phyloP scores from a whole-genome alignment of 75 land plant species.

The Ceratopteris richardii region DNA sequence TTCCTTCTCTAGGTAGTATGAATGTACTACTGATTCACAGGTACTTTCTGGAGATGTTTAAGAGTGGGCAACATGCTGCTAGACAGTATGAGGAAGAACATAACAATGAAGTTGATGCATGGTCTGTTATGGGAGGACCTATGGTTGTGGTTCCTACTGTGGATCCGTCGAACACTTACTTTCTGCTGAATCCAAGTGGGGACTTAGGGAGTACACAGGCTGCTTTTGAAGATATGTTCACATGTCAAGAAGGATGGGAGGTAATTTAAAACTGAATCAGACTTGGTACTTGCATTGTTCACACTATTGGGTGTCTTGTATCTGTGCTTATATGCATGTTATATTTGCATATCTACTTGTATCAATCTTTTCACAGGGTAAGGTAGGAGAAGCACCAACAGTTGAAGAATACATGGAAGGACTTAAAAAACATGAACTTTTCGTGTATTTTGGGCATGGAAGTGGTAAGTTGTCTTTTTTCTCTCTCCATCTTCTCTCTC shows the following conservation, averaged over 20 bases:
- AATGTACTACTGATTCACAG: conserved; percentile 21
- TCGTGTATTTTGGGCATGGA: conserved; percentile 87
- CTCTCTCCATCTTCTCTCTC: too few relatives aligned
- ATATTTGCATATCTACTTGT: too few relatives aligned
- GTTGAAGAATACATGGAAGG: conserved; percentile 56
- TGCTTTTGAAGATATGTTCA: conserved; percentile 93
- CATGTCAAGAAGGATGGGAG: conserved; percentile 55
- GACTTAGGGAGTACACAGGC: conserved; percentile 63
- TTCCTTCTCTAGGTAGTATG: conserved; percentile 84
- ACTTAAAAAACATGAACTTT: conserved; percentile 72
- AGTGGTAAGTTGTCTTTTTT: conserved; percentile 54
- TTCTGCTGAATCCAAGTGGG: conserved; percentile 83
- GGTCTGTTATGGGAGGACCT: neutral
- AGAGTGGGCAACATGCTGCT: neutral
- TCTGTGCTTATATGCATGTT: neutral
- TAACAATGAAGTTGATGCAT: too few relatives aligned
- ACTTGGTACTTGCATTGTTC: neutral
- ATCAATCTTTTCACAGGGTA: conserved; percentile 49
- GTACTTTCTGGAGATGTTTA: neutral
- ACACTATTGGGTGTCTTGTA: neutral
- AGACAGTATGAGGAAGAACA: neutral
- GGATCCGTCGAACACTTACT: conserved; percentile 68
- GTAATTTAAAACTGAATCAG: conserved; percentile 21
- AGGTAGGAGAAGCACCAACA: conserved; percentile 59
- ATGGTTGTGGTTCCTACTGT: conserved; percentile 33